Percentiles rank a stretch among this genome's conserved stretches.
These are phyloP conservation scores for Mucor sp. DNA, from an alignment of 371 early-diverging fungal genomes.

Conservation along the genomic window DNA sequence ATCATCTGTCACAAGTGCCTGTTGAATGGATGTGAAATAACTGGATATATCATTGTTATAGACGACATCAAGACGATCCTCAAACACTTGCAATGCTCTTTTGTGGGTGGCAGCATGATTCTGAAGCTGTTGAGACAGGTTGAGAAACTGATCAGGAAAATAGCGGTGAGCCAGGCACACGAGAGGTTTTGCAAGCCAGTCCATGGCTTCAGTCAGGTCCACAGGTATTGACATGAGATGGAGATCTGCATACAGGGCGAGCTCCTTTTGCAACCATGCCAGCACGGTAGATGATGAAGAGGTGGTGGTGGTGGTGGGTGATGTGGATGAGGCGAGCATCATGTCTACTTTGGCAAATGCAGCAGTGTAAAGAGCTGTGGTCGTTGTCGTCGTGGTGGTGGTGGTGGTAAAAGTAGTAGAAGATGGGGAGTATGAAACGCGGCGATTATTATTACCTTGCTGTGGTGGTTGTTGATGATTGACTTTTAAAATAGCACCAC, in stretches of 20 bases:
- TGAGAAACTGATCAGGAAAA: conserved; percentile 21
- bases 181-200: conserved; percentile 24
- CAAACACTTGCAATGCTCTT: background rate
- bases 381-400: background rate
- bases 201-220: conserved; percentile 9
- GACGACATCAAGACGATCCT: background rate
- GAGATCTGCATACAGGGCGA: conserved; percentile 32
- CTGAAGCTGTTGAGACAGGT: background rate
- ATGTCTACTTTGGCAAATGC: conserved; percentile 5
- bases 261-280: conserved; percentile 45
- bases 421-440: conserved; percentile 10
- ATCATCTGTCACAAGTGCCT: background rate
- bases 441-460: conserved; percentile 1
- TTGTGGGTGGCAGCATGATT: background rate
- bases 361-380: background rate
- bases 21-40: background rate
- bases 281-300: conserved; percentile 41
- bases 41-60: background rate
- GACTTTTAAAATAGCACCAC: conserved; percentile 5
- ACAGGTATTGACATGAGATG: conserved; percentile 19
- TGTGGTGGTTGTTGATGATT: background rate
- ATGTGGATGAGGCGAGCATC: background rate
- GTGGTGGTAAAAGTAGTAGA: conserved; percentile 5
- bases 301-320: background rate
- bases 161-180: conserved; percentile 40